Conservation (phyloP, 176 grass and related monocot species). For the Carex littledalei region DNA sequence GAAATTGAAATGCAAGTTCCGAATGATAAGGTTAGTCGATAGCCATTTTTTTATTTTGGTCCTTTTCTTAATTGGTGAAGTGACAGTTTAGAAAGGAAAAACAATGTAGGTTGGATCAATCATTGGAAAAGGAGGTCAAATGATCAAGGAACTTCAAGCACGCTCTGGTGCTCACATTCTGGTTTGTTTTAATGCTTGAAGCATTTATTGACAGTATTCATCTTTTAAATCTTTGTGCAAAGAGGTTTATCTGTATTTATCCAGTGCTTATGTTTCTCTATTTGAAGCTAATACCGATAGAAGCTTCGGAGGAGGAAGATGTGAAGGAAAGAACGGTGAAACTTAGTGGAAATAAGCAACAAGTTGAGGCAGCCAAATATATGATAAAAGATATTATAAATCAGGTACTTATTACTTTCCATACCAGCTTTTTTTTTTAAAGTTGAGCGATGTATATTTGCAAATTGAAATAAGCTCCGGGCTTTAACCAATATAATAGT, state of each 20-base stretch:
- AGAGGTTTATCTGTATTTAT: not conserved
- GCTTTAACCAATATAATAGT: not conserved
- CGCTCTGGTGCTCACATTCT: constrained; percentile 94
- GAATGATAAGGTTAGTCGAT: constrained; percentile 66
- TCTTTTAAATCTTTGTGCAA: not conserved
- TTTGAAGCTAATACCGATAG: constrained; percentile 74
- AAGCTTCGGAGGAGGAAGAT: constrained; percentile 68
- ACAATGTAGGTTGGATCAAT: constrained; percentile 68
- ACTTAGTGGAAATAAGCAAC: constrained; percentile 81
- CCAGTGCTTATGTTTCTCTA: constrained; percentile 5
- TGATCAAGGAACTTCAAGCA: constrained; percentile 80
- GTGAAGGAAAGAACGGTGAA: constrained; percentile 77
- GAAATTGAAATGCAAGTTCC: constrained; percentile 86
- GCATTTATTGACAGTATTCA: constrained; percentile 22
- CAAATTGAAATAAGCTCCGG: not conserved
- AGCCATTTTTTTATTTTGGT: not conserved
- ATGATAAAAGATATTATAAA: constrained; percentile 86
- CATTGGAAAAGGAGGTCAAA: constrained; percentile 92
- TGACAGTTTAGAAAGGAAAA: constrained; percentile 10
- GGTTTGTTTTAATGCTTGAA: constrained; percentile 27
- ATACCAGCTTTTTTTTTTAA: not conserved
- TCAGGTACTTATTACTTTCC: constrained; percentile 48
- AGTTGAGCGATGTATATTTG: not conserved
- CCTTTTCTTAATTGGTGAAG: not conserved
- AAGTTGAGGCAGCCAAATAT: constrained; percentile 83